A percentile compares a stretch with the other conserved stretches of the same genome.
Evolutionary conservation across 169 alveolate species (phyloP).

Genomic region (Besnoitia besnoiti): DNA sequence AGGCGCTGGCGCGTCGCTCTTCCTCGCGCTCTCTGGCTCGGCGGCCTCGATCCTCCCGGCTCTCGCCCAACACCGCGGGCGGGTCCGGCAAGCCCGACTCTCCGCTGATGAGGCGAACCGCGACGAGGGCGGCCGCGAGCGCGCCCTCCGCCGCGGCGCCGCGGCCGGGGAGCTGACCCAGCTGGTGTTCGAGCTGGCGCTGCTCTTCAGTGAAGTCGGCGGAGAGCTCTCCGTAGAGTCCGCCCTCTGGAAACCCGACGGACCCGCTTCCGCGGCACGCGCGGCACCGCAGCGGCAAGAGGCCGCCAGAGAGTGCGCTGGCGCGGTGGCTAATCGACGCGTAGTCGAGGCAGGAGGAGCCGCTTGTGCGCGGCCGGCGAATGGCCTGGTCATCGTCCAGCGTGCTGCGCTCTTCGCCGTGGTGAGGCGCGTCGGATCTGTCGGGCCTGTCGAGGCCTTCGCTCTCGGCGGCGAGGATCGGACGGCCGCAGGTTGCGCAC

Average conservation of each 20-base stretch:
- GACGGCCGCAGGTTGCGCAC: background rate
- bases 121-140: constrained; percentile 1
- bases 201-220: background rate
- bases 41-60: constrained; percentile 2
- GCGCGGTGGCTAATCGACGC: background rate
- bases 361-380: background rate
- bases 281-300: background rate
- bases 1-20: too few species aligned
- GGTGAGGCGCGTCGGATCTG: too few species aligned
- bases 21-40: too few species aligned
- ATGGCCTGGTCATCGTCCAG: too few species aligned
- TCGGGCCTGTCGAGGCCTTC: background rate
- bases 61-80: background rate
- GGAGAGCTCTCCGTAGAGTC: background rate
- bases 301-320: background rate
- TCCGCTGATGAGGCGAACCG: background rate
- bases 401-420: background rate
- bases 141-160: constrained; percentile 6
- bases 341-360: background rate
- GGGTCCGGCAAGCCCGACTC: background rate
- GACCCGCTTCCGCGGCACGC: background rate
- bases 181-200: background rate
- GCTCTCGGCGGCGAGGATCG: background rate
- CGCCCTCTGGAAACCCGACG: background rate
- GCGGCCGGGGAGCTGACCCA: background rate